Conservation (phyloP, 2,329 filamentous ascomycete species). For the Cryphonectria nitschkei region DNA sequence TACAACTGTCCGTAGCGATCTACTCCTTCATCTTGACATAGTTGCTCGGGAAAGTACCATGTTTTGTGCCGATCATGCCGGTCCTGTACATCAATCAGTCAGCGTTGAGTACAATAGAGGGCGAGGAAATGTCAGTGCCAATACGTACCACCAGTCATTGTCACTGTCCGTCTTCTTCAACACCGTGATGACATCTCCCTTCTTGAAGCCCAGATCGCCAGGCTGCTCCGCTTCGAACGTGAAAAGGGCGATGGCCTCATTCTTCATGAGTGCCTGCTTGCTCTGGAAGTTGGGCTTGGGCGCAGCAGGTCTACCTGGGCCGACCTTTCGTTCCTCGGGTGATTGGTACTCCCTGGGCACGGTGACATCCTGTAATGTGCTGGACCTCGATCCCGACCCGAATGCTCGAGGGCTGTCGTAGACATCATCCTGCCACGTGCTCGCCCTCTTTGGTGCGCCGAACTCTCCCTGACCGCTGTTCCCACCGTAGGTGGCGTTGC, state of each 20-base stretch:
- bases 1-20: background rate
- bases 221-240: slow-evolving; percentile 94
- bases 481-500: slow-evolving; percentile 40
- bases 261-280: slow-evolving; percentile 61
- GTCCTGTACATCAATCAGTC: slow-evolving; percentile 60
- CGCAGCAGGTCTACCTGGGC: slow-evolving; percentile 78
- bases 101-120: background rate
- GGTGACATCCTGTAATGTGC: slow-evolving; percentile 50
- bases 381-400: slow-evolving; percentile 51
- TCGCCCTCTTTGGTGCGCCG: slow-evolving; percentile 63
- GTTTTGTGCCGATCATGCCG: slow-evolving; percentile 79
- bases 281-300: slow-evolving; percentile 83
- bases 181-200: slow-evolving; percentile 94
- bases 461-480: slow-evolving; percentile 54
- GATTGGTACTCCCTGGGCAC: slow-evolving; percentile 36
- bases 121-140: background rate
- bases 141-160: slow-evolving; percentile 87
- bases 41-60: slow-evolving; percentile 92
- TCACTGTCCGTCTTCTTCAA: slow-evolving; percentile 92
- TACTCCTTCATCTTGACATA: slow-evolving; percentile 69
- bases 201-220: slow-evolving; percentile 93
- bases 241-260: slow-evolving; percentile 89
- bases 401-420: slow-evolving; percentile 64
- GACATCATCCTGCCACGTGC: slow-evolving; percentile 75
- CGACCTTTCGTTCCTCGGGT: slow-evolving; percentile 51